A percentile compares a stretch with the other conserved stretches of the same genome.
Evolutionary conservation across 352 stramenopile genomes (phyloP).

Genomic region (Blastocystis sp.): DNA sequence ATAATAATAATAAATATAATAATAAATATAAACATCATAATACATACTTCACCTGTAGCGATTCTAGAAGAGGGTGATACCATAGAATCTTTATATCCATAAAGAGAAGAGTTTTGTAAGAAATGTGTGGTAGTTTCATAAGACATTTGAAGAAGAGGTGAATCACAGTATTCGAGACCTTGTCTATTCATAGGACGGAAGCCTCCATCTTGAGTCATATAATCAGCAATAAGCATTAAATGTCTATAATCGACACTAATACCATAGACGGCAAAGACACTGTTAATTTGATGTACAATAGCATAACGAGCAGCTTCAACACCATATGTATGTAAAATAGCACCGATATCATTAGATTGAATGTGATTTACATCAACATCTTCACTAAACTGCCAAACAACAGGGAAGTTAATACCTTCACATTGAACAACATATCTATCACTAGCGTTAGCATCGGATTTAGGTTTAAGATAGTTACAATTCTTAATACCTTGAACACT

Average conservation of each 20-base stretch:
- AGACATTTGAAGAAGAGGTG: constrained; percentile 91
- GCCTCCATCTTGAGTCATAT: constrained; percentile 89
- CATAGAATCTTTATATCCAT: constrained; percentile 45
- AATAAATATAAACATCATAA: too few species aligned
- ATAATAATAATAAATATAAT: too few species aligned
- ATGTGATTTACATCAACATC: constrained; percentile 70
- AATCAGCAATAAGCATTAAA: constrained; percentile 91
- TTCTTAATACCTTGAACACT: constrained; percentile 62
- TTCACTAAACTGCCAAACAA: constrained; percentile 76
- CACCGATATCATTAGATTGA: constrained; percentile 89
- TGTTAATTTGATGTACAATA: constrained; percentile 92
- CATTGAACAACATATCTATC: constrained; percentile 62
- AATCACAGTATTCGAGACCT: constrained; percentile 81
- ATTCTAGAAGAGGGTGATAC: constrained; percentile 27
- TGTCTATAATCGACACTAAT: constrained; percentile 92
- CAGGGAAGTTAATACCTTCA: constrained; percentile 89
- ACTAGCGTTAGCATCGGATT: constrained; percentile 31
- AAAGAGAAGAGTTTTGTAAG: constrained; percentile 76
- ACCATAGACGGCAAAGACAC: constrained; percentile 96
- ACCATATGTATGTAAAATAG: constrained; percentile 77
- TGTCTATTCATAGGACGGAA: constrained; percentile 65
- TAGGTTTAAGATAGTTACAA: constrained; percentile 65
- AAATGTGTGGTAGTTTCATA: constrained; percentile 98
- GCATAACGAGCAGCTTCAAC: constrained; percentile 84
- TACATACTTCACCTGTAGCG: constrained; percentile 20